Conservation (phyloP, 2,329 filamentous ascomycete species). For the Ramularia endophylla region DNA sequence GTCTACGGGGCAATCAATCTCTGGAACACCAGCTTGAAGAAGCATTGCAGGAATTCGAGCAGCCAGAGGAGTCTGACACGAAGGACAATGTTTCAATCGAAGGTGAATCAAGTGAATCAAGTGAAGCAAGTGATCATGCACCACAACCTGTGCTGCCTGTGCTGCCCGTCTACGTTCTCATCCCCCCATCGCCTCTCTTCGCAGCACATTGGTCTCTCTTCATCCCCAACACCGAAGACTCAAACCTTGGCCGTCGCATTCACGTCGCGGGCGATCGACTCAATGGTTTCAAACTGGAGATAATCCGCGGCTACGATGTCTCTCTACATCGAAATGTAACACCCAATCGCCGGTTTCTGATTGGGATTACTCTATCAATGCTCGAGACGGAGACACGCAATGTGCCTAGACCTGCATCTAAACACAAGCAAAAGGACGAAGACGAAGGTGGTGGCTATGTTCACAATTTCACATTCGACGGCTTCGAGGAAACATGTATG, state of each 20-base stretch:
- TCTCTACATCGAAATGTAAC: conserved; percentile 9
- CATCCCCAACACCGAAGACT: conserved; percentile 8
- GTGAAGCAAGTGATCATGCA: no score
- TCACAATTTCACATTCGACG: conserved; percentile 12
- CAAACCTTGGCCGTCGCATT: conserved; percentile 9
- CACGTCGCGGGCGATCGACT: conserved; percentile 16
- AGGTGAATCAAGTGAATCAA: no score
- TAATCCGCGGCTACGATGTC: conserved; percentile 15
- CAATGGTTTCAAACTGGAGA: conserved; percentile 15
- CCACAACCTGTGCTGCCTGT: no score
- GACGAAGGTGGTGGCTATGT: conserved; percentile 14
- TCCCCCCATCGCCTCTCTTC: conserved; percentile 18
- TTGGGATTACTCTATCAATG: neutral
- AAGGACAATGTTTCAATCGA: no score
- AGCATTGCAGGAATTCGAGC: no score
- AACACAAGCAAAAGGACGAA: conserved; percentile 11
- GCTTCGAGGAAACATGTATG: conserved; percentile 8
- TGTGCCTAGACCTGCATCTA: no score
- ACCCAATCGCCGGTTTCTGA: conserved; percentile 4
- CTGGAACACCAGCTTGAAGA: no score
- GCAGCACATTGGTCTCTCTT: conserved; percentile 19
- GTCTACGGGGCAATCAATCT: no score
- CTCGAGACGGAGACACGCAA: no score
- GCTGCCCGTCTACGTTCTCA: conserved; percentile 14
- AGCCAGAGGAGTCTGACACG: no score